Base-by-base conservation (phyloP, 2,329 filamentous ascomycete species). In the Diaporthe citri region DNA sequence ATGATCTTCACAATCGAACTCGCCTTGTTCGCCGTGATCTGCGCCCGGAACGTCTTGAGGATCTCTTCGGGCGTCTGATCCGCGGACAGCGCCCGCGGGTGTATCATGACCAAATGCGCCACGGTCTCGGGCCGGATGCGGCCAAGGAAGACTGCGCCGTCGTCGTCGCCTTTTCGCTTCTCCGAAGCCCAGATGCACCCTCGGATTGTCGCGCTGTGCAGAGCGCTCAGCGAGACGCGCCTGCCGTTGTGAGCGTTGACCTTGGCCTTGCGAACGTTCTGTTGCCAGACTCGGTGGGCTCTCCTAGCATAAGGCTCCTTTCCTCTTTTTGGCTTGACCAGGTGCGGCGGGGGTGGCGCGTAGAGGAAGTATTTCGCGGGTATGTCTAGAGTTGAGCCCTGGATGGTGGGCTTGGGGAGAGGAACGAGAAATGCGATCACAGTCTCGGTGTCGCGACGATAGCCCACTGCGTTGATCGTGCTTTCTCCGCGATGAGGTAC, bases 381-480 rank as follows among this genome's bases (percentile, higher is more conserved):
- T 28, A 70, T 59, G 36, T 34, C 60, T 3, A 69, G 25, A 1
- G 55, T 46, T 28, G 43, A 52, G 52, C 69, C 70, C 43, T 69
- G 74, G 6, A 73, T 36, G 17, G 31, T 60, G 43, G 70, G 74
- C 51, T 28, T 62, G 22, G 74, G 70, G 2, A 75, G 60, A 28
- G 74, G 70, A 0, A 75, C 60, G 7, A 75, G 74, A n/a, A 73
- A 75, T 1, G 70, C 70, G 48, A 73, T 73, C 41, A 75, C 70
- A 2, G 71, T 69, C 60, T 73, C 60, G 4, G 51, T 4, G 52
- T 62, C 36, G 25, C 74, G 74, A 9, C 74, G 70, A 46, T 75
- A 75, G 41, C 69, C 51, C n/a, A 75, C 66, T 6, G 62, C 60
- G 31, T 75, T 75, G 52, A 36, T 22, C 15, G 64, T 69, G 48